Evolutionary conservation across 2,329 filamentous ascomycete genomes (phyloP).

Genomic region (Paraphaeosphaeria minitans): DNA sequence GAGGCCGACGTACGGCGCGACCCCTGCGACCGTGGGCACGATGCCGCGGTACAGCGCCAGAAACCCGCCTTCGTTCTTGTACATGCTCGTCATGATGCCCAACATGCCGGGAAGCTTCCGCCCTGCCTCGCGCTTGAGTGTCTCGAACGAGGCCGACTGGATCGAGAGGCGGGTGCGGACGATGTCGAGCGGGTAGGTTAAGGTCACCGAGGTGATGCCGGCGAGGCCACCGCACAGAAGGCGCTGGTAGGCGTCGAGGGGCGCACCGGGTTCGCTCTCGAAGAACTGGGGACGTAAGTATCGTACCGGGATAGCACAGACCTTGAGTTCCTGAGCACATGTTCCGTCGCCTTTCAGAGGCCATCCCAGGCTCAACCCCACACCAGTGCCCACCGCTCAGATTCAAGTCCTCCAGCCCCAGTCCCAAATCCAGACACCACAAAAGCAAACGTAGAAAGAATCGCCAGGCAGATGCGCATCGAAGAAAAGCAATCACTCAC

Average conservation of each 20-base stretch:
- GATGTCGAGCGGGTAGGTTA: constrained; percentile 96
- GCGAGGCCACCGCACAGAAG: constrained; percentile 89
- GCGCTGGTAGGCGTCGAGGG: constrained; percentile 74
- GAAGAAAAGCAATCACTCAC: constrained; percentile 57
- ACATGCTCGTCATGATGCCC: constrained; percentile 80
- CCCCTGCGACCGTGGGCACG: constrained; percentile 88
- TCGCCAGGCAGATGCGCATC: constrained; percentile 3
- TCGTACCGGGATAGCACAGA: neutral
- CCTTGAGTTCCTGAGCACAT: neutral
- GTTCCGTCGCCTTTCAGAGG: neutral
- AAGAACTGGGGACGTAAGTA: constrained; percentile 63
- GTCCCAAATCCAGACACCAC: neutral
- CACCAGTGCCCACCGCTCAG: neutral
- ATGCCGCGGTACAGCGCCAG: constrained; percentile 91
- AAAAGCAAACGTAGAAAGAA: constrained; percentile 1
- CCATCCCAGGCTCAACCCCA: neutral
- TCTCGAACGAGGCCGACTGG: constrained; percentile 92
- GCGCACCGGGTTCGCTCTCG: constrained; percentile 73
- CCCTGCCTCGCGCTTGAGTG: constrained; percentile 58
- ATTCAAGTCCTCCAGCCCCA: neutral
- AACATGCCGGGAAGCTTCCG: constrained; percentile 88
- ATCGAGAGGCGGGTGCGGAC: constrained; percentile 95
- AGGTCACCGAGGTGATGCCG: constrained; percentile 92
- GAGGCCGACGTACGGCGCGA: constrained; percentile 94
- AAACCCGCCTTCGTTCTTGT: constrained; percentile 86